These are phyloP conservation scores for Aspergillus affinis DNA, from an alignment of 495 filamentous ascomycete genomes.

Conservation along the genomic window DNA sequence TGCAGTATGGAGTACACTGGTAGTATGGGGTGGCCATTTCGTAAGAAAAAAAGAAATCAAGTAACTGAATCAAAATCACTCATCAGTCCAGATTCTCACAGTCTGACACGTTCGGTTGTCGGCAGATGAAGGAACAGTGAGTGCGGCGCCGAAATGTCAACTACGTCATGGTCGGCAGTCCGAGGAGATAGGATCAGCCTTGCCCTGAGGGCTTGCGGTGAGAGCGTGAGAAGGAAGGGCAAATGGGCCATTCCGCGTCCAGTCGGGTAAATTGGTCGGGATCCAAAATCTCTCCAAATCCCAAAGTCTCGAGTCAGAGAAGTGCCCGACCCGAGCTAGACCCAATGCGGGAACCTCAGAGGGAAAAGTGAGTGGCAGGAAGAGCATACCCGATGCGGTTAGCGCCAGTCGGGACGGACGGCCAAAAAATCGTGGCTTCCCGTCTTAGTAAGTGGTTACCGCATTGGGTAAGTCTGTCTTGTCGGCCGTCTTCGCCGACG, in stretches of 20 bases:
- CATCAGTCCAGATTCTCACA: background rate
- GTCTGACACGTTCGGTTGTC: background rate
- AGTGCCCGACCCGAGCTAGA: background rate
- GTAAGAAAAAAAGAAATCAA: background rate
- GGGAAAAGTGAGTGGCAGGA: conserved; percentile 1
- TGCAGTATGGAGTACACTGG: background rate
- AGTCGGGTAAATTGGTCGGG: conserved; percentile 14
- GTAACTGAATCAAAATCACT: background rate
- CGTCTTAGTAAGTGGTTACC: background rate
- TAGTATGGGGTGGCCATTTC: background rate
- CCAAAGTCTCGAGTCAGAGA: too few relatives aligned
- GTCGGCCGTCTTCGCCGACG: too few relatives aligned
- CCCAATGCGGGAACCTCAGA: background rate
- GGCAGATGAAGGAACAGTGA: background rate
- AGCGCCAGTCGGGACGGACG: background rate
- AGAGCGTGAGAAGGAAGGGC: background rate
- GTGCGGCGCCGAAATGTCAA: background rate
- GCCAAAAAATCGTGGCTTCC: background rate
- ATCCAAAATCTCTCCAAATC: background rate
- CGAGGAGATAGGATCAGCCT: conserved; percentile 9
- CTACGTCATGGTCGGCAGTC: conserved; percentile 13
- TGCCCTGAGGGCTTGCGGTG: background rate
- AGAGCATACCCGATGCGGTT: conserved; percentile 8
- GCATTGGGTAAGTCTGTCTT: background rate
- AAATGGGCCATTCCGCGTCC: background rate